phyloP scores from a whole-genome alignment of 164 flowering plant species.

The Umbellularia californica region DNA sequence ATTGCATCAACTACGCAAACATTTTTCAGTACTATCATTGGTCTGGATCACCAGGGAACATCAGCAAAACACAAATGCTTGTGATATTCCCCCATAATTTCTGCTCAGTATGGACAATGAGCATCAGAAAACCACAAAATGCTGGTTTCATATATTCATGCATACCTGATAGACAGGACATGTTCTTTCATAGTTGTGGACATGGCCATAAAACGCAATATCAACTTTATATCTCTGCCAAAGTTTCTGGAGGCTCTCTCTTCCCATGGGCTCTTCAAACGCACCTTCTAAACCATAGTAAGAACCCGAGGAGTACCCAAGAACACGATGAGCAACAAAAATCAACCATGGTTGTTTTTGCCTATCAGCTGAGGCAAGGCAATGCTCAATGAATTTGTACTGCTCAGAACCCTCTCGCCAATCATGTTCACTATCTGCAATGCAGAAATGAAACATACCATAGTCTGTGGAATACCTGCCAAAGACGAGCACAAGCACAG shows the following conservation, averaged over 20 bases:
- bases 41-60: no score
- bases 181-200: constrained; percentile 87
- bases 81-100: no score
- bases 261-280: constrained; percentile 91
- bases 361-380: constrained; percentile 77
- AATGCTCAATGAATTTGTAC: constrained; percentile 77
- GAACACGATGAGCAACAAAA: constrained; percentile 86
- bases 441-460: constrained; percentile 90
- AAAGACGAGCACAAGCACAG: no score
- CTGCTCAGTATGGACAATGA: no score
- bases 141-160: not conserved
- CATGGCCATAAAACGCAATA: constrained; percentile 83
- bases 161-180: constrained; percentile 89
- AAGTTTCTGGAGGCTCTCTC: constrained; percentile 77
- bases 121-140: no score
- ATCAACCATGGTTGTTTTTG: constrained; percentile 94
- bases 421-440: constrained; percentile 90
- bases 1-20: no score
- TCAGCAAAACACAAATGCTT: no score
- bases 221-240: constrained; percentile 97
- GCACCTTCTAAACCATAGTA: constrained; percentile 67
- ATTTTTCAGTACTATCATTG: no score
- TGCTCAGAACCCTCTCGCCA: constrained; percentile 96
- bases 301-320: constrained; percentile 69
- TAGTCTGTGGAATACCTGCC: constrained; percentile 86